Percentiles rank a stretch among this genome's conserved stretches.
These are phyloP conservation scores for Umbelopsis isabellina DNA, from an alignment of 192 early-diverging fungal species.

Conservation along the genomic window DNA sequence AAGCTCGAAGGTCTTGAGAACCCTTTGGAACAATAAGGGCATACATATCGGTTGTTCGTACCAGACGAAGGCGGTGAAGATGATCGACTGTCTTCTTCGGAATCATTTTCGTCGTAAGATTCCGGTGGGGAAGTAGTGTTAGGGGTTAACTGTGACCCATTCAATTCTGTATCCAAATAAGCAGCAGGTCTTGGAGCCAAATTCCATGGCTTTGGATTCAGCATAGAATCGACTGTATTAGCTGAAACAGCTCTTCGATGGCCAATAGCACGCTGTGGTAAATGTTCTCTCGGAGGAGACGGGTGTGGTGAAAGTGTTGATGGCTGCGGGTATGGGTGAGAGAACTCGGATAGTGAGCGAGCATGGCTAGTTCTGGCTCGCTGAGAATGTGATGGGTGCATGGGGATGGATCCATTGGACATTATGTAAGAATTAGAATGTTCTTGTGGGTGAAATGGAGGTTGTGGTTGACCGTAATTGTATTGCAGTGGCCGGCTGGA, in stretches of 20 bases:
- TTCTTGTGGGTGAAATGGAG: background rate
- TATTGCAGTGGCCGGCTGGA: too few relatives aligned
- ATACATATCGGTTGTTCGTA: slow-evolving; percentile 54
- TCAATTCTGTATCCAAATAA: too few relatives aligned
- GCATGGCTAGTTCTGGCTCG: background rate
- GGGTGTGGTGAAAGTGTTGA: background rate
- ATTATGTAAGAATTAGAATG: background rate
- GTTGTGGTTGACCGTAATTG: too few relatives aligned
- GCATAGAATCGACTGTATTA: slow-evolving; percentile 27
- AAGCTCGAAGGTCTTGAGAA: slow-evolving; percentile 75
- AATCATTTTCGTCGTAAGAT: slow-evolving; percentile 1
- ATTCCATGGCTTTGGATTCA: slow-evolving; percentile 5
- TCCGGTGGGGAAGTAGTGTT: slow-evolving; percentile 3
- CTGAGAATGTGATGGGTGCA: background rate
- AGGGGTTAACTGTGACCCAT: background rate
- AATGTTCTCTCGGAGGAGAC: slow-evolving; percentile 2
- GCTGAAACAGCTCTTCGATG: slow-evolving; percentile 30
- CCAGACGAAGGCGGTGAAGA: background rate
- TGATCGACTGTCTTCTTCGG: slow-evolving; percentile 13
- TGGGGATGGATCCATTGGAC: background rate
- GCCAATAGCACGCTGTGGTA: background rate
- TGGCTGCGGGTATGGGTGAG: slow-evolving; percentile 18
- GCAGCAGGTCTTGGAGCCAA: slow-evolving; percentile 11
- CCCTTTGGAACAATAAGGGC: slow-evolving; percentile 60
- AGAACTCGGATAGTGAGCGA: slow-evolving; percentile 8